phyloP scores from a whole-genome alignment of 2,329 filamentous ascomycete species.

The Colletotrichum kahawae region DNA sequence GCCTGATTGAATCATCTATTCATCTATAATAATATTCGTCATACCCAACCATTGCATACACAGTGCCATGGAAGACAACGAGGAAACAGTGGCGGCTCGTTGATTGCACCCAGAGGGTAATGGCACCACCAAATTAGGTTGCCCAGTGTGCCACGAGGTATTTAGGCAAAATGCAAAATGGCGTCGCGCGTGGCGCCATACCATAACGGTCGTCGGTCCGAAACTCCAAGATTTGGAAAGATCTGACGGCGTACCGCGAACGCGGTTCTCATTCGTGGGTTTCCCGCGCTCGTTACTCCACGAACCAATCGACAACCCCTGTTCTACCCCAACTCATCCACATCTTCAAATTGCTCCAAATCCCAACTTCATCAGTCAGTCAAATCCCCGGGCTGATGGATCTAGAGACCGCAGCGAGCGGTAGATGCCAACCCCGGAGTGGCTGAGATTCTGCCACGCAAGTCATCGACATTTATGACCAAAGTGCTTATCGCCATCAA shows the following conservation, averaged over 20 bases:
- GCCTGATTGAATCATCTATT: background rate
- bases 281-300: background rate
- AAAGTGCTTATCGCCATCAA: background rate
- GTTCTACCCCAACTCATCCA: slow-evolving; percentile 22
- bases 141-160: slow-evolving; percentile 12
- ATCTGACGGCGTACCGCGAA: background rate
- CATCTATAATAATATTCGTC: background rate
- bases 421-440: background rate
- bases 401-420: background rate
- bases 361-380: background rate
- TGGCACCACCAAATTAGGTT: slow-evolving; percentile 17
- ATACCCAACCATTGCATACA: background rate
- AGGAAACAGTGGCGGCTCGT: background rate
- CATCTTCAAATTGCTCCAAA: background rate
- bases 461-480: background rate
- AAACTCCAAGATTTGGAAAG: slow-evolving; percentile 20
- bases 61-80: background rate
- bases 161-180: slow-evolving; percentile 17
- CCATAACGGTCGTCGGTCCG: slow-evolving; percentile 23
- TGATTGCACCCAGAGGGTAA: background rate
- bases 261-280: slow-evolving; percentile 14
- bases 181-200: slow-evolving; percentile 20
- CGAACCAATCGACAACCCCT: slow-evolving; percentile 13
- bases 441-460: background rate
- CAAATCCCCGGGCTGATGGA: background rate